Conservation (phyloP, 371 early-diverging fungal species). For the Blakeslea trispora region DNA sequence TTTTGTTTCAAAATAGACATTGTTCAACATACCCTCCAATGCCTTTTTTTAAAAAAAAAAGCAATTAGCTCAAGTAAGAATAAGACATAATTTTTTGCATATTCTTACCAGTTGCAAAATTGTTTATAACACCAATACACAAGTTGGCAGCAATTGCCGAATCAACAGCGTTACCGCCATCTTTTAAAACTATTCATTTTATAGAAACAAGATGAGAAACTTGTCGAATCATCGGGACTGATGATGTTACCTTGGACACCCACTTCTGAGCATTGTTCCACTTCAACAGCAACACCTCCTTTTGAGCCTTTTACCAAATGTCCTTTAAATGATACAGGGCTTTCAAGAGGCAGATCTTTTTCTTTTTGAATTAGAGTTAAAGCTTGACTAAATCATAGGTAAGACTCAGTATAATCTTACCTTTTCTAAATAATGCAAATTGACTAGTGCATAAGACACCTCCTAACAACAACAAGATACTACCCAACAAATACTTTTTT, state of each 20-base stretch:
- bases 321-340: constrained; percentile 27
- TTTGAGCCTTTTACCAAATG: constrained; percentile 38
- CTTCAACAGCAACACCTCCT: constrained; percentile 90
- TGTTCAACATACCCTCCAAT: constrained; percentile 43
- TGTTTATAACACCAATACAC: constrained; percentile 94
- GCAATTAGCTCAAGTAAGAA: no score
- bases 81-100: no score
- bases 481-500: background rate
- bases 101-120: constrained; percentile 91
- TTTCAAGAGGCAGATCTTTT: constrained; percentile 7
- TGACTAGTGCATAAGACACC: background rate
- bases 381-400: no score
- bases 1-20: background rate
- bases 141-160: constrained; percentile 93
- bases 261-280: constrained; percentile 76
- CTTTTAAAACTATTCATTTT: constrained; percentile 63
- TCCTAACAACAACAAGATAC: background rate
- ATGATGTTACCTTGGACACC: constrained; percentile 73
- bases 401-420: background rate
- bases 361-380: background rate
- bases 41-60: constrained; percentile 16
- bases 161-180: constrained; percentile 97
- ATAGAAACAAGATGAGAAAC: background rate
- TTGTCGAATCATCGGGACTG: background rate
- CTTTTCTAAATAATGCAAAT: background rate